Base-by-base conservation (phyloP, 371 early-diverging fungal species). In the Smittium culicis region DNA sequence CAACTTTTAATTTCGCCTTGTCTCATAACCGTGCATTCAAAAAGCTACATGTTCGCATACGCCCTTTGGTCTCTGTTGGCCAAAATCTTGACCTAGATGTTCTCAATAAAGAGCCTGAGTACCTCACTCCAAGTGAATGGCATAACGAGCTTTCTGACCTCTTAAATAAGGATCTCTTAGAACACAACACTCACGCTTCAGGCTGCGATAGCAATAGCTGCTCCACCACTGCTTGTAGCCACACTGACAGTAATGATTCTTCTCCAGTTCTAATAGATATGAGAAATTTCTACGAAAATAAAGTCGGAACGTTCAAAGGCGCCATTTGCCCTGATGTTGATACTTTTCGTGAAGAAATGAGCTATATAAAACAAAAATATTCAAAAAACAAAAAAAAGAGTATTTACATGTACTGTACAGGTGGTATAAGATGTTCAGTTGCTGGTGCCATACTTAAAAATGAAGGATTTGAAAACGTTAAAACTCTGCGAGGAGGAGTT, bases 371-470 rank as follows among this genome's bases (percentile, higher is more conserved):
- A 14, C 72, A 74, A 1, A 70, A 83, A 64, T 78, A 79, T 67
- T 79, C 82, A 25, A 71, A 79, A 66, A 74, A 80, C 57, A 78
- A 72, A 20, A 74, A 83, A 29, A 71, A 86, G 67, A 82, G 81
- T 30, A 81, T 89, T 25, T 86, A 83, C 70, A 89, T 89, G 89
- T 89, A 89, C 67, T 89, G 90, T 75, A 89, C 90, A 1, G 90
- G 90, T 27, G 90, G 90, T 16, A 89, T 89, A 32, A 82, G 90
- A 20, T 89, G 90, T 59, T 84, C 88, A 1, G 81, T 86, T 5
- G 87, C 87, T 17, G 88, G 89, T 1, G 82, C 89, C 14, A 78
- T 86, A 25, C 74, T 89, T 24, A 83, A 76, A 31, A 81, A 87
- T 0, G 81, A 82, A 16, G 89, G 88, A 5, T 85, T 84, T 67